Percentiles rank a stretch among this genome's conserved stretches.
Evolutionary conservation across 2,329 filamentous ascomycete genomes (phyloP).

Genomic region (Sphaerulina populicola): DNA sequence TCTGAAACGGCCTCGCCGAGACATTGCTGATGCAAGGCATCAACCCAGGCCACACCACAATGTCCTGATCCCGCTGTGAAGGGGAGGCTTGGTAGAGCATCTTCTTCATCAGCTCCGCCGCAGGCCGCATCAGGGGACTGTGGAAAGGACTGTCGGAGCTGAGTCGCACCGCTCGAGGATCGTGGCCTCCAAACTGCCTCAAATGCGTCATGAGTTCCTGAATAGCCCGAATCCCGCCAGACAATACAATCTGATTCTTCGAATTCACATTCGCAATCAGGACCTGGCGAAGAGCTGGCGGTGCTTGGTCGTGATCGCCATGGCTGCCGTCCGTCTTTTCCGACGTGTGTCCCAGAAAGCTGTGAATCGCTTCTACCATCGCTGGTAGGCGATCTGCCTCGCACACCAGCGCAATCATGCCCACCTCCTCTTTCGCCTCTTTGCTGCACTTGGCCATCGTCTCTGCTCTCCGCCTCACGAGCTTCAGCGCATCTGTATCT

Average conservation of each 20-base stretch:
- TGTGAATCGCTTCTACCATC: conserved; percentile 65
- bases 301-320: too few species aligned
- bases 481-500: conserved; percentile 66
- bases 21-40: conserved; percentile 83
- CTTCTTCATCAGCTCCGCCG: conserved; percentile 62
- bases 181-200: conserved; percentile 81
- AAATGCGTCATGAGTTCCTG: conserved; percentile 74
- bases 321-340: conserved; percentile 33
- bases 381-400: conserved; percentile 65
- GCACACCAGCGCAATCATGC: conserved; percentile 89
- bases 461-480: conserved; percentile 70
- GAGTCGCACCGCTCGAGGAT: conserved; percentile 76
- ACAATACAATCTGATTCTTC: conserved; percentile 92
- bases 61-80: conserved; percentile 52
- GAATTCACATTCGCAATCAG: conserved; percentile 89
- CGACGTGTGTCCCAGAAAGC: conserved; percentile 63
- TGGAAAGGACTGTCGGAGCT: conserved; percentile 88
- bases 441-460: conserved; percentile 72
- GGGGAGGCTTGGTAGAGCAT: conserved; percentile 51
- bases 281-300: conserved; percentile 49
- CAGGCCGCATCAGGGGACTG: conserved; percentile 82
- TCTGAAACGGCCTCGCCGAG: conserved; percentile 66
- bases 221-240: conserved; percentile 76
- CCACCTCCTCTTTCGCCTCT: conserved; percentile 64
- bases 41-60: conserved; percentile 64